phyloP scores from a whole-genome alignment of 208 protist species.

The Trypanosomatidae sp. region DNA sequence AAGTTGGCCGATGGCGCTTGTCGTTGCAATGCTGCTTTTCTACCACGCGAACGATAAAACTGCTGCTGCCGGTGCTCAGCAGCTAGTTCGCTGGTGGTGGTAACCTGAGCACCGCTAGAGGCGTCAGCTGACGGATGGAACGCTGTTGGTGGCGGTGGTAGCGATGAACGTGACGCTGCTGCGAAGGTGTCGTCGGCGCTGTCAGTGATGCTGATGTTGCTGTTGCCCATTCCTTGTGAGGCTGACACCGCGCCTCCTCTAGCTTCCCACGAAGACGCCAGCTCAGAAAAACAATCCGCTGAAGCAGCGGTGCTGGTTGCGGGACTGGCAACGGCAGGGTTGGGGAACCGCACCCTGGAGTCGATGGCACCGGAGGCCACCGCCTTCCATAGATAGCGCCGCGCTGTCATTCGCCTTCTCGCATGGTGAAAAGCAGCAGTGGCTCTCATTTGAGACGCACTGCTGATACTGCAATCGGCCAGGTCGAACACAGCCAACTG shows the following conservation, averaged over 20 bases:
- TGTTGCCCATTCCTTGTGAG: neutral
- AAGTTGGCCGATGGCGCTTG: slow-evolving; percentile 1
- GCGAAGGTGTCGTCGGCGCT: neutral
- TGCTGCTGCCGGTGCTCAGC: neutral
- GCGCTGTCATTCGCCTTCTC: neutral
- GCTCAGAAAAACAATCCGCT: neutral
- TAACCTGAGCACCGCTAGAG: neutral
- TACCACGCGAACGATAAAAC: neutral
- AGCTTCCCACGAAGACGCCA: neutral
- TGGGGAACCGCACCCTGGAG: neutral
- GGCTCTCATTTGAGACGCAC: neutral
- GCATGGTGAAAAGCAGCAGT: neutral
- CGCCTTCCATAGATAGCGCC: slow-evolving; percentile 3
- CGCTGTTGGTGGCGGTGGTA: neutral
- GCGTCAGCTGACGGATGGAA: neutral
- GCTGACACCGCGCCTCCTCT: neutral
- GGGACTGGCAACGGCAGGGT: neutral
- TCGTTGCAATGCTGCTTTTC: neutral
- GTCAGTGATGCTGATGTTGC: neutral
- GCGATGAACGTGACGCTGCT: neutral
- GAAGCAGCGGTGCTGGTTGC: neutral
- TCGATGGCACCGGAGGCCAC: slow-evolving; percentile 5
- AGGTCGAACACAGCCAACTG: slow-evolving; percentile 45
- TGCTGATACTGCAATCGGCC: slow-evolving; percentile 8
- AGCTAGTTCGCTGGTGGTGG: neutral